phyloP scores from a whole-genome alignment of 2,329 filamentous ascomycete species.

The Cladobotryum mycophilum region DNA sequence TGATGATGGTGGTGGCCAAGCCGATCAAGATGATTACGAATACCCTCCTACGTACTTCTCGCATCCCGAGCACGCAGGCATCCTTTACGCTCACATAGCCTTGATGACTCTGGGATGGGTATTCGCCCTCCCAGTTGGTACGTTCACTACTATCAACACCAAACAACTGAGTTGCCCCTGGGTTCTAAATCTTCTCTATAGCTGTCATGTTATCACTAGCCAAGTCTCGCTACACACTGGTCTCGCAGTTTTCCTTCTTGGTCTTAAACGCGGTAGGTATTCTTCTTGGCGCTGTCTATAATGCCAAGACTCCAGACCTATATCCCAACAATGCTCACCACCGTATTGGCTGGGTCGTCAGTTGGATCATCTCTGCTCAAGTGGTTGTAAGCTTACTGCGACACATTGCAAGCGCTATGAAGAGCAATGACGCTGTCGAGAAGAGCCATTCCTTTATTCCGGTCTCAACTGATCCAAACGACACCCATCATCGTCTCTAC shows the following conservation, averaged over 20 bases:
- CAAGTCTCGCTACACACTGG: constrained; percentile 66
- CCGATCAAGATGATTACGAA: constrained; percentile 19
- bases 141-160: constrained; percentile 24
- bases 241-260: constrained; percentile 62
- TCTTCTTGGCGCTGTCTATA: constrained; percentile 64
- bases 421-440: constrained; percentile 17
- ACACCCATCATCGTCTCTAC: constrained; percentile 43
- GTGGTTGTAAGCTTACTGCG: constrained; percentile 61
- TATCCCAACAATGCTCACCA: constrained; percentile 86
- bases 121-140: constrained; percentile 65
- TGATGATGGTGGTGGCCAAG: constrained; percentile 8
- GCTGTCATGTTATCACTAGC: constrained; percentile 82
- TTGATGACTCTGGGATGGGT: constrained; percentile 69
- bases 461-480: constrained; percentile 48
- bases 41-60: constrained; percentile 54
- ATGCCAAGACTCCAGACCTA: constrained; percentile 73
- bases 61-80: constrained; percentile 42
- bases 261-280: constrained; percentile 58
- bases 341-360: constrained; percentile 79
- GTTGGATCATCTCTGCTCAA: constrained; percentile 65
- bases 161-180: neutral
- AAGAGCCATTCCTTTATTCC: constrained; percentile 58
- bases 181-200: constrained; percentile 27
- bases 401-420: constrained; percentile 38
- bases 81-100: constrained; percentile 64